A percentile compares a stretch with the other conserved stretches of the same genome.
phyloP scores from a whole-genome alignment of 2,329 filamentous ascomycete genomes.

The Mycosphaerella arachidis region DNA sequence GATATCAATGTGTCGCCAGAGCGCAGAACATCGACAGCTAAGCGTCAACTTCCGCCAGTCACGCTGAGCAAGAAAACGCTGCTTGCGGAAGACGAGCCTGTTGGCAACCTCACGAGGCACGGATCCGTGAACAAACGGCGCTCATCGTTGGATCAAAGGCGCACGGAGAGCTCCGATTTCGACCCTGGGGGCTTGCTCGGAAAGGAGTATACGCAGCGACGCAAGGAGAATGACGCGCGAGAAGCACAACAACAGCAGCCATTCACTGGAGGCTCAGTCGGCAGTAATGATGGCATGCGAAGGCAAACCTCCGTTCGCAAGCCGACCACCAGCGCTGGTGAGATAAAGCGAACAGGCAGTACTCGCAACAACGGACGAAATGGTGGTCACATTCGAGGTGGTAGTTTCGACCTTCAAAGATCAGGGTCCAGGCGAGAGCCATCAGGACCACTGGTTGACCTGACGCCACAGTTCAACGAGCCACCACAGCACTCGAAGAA shows the following conservation, averaged over 20 bases:
- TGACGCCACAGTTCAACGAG: conserved; percentile 61
- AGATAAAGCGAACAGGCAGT: conserved; percentile 18
- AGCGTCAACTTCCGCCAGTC: conserved; percentile 34
- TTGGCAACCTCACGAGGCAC: conserved; percentile 27
- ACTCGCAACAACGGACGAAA: conserved; percentile 14
- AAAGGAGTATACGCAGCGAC: conserved; percentile 46
- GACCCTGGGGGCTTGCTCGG: conserved; percentile 46
- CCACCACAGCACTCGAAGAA: conserved; percentile 56
- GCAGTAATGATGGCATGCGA: conserved; percentile 17
- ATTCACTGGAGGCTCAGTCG: conserved; percentile 55
- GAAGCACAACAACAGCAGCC: conserved; percentile 36
- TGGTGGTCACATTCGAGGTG: conserved; percentile 13
- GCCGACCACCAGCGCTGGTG: conserved; percentile 13
- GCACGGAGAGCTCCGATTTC: conserved; percentile 38
- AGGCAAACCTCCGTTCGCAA: conserved; percentile 10
- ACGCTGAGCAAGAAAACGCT: conserved; percentile 21
- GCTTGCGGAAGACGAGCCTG: conserved; percentile 34
- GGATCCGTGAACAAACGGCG: conserved; percentile 18
- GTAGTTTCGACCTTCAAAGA: conserved; percentile 40
- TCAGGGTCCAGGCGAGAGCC: conserved; percentile 42
- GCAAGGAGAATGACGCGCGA: conserved; percentile 36
- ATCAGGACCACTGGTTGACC: conserved; percentile 62
- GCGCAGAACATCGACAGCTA: conserved; percentile 15
- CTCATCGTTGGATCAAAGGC: conserved; percentile 20
- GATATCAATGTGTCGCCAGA: conserved; percentile 22